phyloP scores from a whole-genome alignment of 2,329 filamentous ascomycete species.

The Phialemonium atrogriseum region DNA sequence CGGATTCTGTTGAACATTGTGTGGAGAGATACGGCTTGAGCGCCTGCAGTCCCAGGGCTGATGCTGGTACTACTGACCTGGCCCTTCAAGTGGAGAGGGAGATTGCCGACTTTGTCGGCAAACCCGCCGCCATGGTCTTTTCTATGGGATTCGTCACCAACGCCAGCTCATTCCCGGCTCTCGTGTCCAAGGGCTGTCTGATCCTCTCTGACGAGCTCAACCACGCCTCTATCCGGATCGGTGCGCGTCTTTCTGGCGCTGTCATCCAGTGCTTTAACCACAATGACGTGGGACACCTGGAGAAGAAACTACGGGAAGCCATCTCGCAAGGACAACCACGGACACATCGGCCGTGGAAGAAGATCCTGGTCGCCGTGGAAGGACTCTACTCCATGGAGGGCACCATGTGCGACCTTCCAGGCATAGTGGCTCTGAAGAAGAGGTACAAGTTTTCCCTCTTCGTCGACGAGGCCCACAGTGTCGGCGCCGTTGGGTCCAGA shows the following conservation, averaged over 20 bases:
- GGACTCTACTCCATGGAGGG: conserved; percentile 99
- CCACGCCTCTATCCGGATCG: conserved; percentile 94
- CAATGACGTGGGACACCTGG: conserved; percentile 87
- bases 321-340: conserved; percentile 96
- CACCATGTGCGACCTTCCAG: conserved; percentile 96
- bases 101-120: conserved; percentile 86
- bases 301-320: conserved; percentile 77
- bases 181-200: conserved; percentile 86
- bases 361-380: conserved; percentile 93
- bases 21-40: conserved; percentile 81
- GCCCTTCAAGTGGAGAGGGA: conserved; percentile 83
- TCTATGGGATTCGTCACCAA: conserved; percentile 99
- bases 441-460: conserved; percentile 97
- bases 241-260: conserved; percentile 85
- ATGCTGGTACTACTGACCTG: conserved; percentile 81
- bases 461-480: conserved; percentile 91
- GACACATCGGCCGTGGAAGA: conserved; percentile 99
- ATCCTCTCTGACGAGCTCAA: conserved; percentile 97
- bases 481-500: conserved; percentile 81
- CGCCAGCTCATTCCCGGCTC: conserved; percentile 80
- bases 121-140: conserved; percentile 91
- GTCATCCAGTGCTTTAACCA: conserved; percentile 97
- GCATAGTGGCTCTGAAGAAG: conserved; percentile 76
- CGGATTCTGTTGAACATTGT: conserved; percentile 80
- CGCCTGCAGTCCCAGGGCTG: conserved; percentile 71